Evolutionary conservation across 192 early-diverging fungal species (phyloP).

Genomic region (Backusella morwellensis): DNA sequence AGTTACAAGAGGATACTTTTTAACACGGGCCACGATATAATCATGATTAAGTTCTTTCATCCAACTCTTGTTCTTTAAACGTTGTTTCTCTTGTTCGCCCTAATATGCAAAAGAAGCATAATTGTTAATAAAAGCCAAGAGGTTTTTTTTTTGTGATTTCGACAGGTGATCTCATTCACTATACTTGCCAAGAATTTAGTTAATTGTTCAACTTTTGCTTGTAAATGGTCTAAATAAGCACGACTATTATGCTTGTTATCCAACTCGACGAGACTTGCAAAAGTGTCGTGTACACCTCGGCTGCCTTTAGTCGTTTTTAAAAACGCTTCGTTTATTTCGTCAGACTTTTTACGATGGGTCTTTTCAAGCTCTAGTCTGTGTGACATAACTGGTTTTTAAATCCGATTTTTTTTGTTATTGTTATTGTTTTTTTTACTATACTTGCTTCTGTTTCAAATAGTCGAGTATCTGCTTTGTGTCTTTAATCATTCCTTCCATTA

Average conservation of each 20-base stretch:
- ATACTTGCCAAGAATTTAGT: slow-evolving; percentile 9
- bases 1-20: slow-evolving; percentile 9
- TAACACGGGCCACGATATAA: slow-evolving; percentile 4
- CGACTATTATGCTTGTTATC: neutral
- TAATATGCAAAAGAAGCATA: neutral
- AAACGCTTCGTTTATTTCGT: neutral
- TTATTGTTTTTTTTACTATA: neutral
- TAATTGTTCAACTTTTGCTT: neutral
- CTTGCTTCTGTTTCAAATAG: slow-evolving; percentile 13
- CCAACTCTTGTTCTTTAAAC: neutral
- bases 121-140: neutral
- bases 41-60: slow-evolving; percentile 15
- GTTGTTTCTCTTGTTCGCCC: slow-evolving; percentile 15
- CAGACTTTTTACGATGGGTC: neutral
- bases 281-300: neutral
- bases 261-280: neutral
- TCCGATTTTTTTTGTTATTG: neutral
- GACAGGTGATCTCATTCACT: neutral
- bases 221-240: neutral
- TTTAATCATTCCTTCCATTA: neutral
- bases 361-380: neutral
- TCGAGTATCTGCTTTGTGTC: neutral
- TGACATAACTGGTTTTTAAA: neutral
- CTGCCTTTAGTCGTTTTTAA: neutral
- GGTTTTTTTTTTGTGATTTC: neutral